Evolutionary conservation across 257 asterid genomes (phyloP).

Genomic region (Echites panduratus): DNA sequence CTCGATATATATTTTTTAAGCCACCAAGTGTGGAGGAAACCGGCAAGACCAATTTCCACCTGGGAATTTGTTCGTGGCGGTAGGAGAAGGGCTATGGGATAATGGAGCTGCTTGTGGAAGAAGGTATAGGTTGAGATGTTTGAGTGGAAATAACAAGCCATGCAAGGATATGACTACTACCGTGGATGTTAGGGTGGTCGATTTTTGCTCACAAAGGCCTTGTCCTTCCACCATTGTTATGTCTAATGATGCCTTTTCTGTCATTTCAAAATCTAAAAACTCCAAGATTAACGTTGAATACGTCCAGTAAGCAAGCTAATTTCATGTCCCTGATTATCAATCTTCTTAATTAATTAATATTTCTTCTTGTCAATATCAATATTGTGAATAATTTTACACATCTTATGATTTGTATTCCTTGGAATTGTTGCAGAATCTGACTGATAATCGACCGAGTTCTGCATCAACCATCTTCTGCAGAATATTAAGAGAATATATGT

Average conservation of each 20-base stretch:
- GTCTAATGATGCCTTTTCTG: slow-evolving; percentile 40
- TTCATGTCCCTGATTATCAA: too few relatives aligned
- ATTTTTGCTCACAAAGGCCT: slow-evolving; percentile 24
- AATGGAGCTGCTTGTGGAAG: slow-evolving; percentile 54
- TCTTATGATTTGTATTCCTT: too few relatives aligned
- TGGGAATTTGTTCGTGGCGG: slow-evolving; percentile 33
- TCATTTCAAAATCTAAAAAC: slow-evolving; percentile 20
- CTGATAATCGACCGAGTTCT: too few relatives aligned
- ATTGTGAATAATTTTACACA: too few relatives aligned
- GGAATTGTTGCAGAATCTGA: too few relatives aligned
- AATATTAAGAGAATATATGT: too few relatives aligned
- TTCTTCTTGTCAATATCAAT: too few relatives aligned
- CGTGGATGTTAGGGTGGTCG: slow-evolving; percentile 34
- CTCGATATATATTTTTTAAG: neutral
- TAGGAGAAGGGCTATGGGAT: slow-evolving; percentile 47
- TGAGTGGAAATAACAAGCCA: slow-evolving; percentile 39
- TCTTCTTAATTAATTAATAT: too few relatives aligned
- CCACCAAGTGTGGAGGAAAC: slow-evolving; percentile 32
- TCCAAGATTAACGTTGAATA: slow-evolving; percentile 39
- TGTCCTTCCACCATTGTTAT: slow-evolving; percentile 39
- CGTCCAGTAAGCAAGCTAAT: slow-evolving; percentile 12
- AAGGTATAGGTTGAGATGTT: slow-evolving; percentile 39
- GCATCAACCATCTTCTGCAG: too few relatives aligned
- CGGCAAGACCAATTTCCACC: slow-evolving; percentile 29
- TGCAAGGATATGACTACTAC: slow-evolving; percentile 24